Evolutionary conservation across 2,329 filamentous ascomycete genomes (phyloP), one percentile per base, ranked within the genome.

Genomic region (Colletotrichum sp.): DNA sequence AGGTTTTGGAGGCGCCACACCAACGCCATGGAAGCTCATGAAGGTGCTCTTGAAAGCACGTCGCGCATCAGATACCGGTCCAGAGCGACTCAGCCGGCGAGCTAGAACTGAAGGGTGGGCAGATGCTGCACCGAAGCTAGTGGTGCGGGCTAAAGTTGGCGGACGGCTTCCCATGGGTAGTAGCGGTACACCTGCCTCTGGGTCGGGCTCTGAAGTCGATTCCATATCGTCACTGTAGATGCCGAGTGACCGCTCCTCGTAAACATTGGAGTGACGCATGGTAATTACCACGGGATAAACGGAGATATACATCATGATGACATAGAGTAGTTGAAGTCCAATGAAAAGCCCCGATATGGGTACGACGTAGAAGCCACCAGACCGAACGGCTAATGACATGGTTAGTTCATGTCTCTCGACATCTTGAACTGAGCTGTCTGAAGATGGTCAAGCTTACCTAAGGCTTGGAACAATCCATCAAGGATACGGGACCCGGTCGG

Each of bases 251-350:
- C 92, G 87, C 80, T 95, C 93, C 81, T 95, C 93, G 80, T 95
- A 95, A 24, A 94, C 90, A 80, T 95, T 95, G 44, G 92, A 93
- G 81, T 93, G 91, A n/a, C 93, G 89, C 84, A 93, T 90, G 1
- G 90, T 92, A 72, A 93, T 91, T 32, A 90, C 89, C 24, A 93
- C 88, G 0, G 92, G 92, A 75, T 92, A 93, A 3, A 89, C 90
- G 1, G 91, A 91, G 39, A 93, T 90, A 81, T 93, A 93, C 90
- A 93, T 93, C 86, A 93, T 92, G 72, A 93, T 87, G 13, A 93
- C 86, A 79, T 92, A 93, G 2, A 91, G 83, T 1, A 93, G 87
- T 72, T 92, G 89, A 5, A 93, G 85, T 3, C 90, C 91, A 9
- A 92, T 90, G 52, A 89, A 89, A 2, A 89, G 85, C 2, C 87